Evolutionary conservation across 2,329 filamentous ascomycete species (phyloP), one percentile per base, ranked within the genome.

Genomic region (Claviceps maximensis): DNA sequence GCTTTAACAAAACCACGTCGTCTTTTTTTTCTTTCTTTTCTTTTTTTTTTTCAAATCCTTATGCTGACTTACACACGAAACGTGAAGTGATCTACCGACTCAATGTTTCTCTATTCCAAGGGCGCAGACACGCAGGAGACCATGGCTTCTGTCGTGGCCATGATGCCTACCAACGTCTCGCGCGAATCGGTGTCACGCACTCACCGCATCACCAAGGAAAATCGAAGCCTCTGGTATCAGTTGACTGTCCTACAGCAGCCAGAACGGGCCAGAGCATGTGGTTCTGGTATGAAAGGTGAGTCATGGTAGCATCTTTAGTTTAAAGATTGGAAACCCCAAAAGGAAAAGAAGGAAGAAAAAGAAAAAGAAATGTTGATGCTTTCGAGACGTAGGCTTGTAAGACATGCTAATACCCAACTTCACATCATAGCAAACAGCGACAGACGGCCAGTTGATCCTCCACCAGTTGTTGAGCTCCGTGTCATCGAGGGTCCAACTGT

Each of bases 281-380:
- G 93, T 63, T 90, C 89, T 53, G 93, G 93, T 55, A 89, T 89
- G 52, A 97, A 97, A 73, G 95, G 89, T 95, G 77, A 70, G 84
- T 61, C 13, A 27, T 45, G 19, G n/a, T 10, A n/a, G 17, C 17
- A 3, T 6, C 4, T 19, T 31, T 25, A 4, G 33, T 17, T 38
- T 38, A 2, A 17, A n/a, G 8, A 4, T 2, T 2, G 31, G 31
- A 33, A 6, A 33, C 36, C 15, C 5, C 6, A 38, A 4, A n/a
- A 38, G 8, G 15, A 17, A n/a, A 38, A n/a, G 15, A 38, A 36
- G 12, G 10, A 15, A 1, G 3, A 13, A 36, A 13, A 10, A 33
- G 10, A 33, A 33, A 33, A 2, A 33, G 12, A 33, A 10, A 2
- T 25, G 45, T 27, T 15, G 45, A 17, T 19, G 23, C 33, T 36